Conservation (phyloP, 768 basidiomycete genomes). For the Amanita fuliginea region DNA sequence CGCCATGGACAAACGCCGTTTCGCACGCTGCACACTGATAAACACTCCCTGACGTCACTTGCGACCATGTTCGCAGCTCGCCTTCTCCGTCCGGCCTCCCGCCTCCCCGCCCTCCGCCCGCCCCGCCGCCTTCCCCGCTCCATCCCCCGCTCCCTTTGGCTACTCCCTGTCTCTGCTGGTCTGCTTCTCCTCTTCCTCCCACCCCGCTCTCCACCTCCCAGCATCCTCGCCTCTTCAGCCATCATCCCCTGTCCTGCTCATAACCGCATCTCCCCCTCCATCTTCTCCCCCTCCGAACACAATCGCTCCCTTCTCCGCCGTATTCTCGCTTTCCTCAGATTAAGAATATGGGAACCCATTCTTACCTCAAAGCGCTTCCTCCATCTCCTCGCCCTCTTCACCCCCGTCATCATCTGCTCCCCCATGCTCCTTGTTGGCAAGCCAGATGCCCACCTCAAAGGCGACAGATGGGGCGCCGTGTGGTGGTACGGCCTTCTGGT, state of each 20-base stretch:
- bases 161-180: slow-evolving; percentile 47
- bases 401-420: slow-evolving; percentile 73
- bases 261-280: slow-evolving; percentile 20
- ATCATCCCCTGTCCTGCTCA: slow-evolving; percentile 28
- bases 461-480: slow-evolving; percentile 85
- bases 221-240: slow-evolving; percentile 38
- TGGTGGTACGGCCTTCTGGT: slow-evolving; percentile 98
- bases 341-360: slow-evolving; percentile 73
- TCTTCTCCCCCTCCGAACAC: slow-evolving; percentile 63
- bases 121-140: slow-evolving; percentile 7
- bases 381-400: slow-evolving; percentile 71
- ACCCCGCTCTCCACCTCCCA: slow-evolving; percentile 27
- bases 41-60: slow-evolving; percentile 1
- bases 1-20: slow-evolving; percentile 8
- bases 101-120: slow-evolving; percentile 5
- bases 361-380: slow-evolving; percentile 77
- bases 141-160: slow-evolving; percentile 23
- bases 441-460: slow-evolving; percentile 41
- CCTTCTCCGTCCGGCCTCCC: background rate
- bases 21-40: background rate
- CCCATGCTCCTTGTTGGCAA: slow-evolving; percentile 75
- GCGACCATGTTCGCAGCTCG: slow-evolving; percentile 4
- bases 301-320: slow-evolving; percentile 33
- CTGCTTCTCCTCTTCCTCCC: slow-evolving; percentile 39
- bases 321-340: slow-evolving; percentile 36